These are phyloP conservation scores for Hippophae tibetana DNA, from an alignment of 306 rosid species.

Conservation along the genomic window DNA sequence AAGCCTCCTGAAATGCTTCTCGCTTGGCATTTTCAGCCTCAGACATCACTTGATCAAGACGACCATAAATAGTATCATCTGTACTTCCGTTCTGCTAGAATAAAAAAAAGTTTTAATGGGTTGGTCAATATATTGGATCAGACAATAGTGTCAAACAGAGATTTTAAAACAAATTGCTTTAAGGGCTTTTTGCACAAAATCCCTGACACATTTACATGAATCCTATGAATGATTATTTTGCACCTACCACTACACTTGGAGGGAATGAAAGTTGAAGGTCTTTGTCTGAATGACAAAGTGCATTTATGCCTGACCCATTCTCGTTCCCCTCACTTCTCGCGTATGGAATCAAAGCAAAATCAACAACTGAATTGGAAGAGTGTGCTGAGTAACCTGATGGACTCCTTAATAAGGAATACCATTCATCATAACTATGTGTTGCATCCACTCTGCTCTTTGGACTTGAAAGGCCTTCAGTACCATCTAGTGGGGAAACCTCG, in stretches of 20 bases:
- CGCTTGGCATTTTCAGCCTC: constrained; percentile 58
- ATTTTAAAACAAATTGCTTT: constrained; percentile 3
- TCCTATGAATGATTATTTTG: constrained; percentile 3
- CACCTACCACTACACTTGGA: constrained; percentile 48
- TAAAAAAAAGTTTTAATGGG: constrained; percentile 4
- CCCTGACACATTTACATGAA: background rate
- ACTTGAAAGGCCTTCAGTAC: constrained; percentile 15
- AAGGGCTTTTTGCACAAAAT: constrained; percentile 1
- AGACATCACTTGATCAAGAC: constrained; percentile 47
- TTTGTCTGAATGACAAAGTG: constrained; percentile 16
- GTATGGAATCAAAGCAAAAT: constrained; percentile 24
- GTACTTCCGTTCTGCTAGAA: constrained; percentile 53
- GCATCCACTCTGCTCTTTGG: constrained; percentile 15
- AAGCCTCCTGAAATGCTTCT: constrained; percentile 47
- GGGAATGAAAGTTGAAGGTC: constrained; percentile 41
- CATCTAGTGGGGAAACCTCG: constrained; percentile 25
- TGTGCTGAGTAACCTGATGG: constrained; percentile 26
- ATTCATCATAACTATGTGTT: constrained; percentile 15
- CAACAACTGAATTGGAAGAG: constrained; percentile 16
- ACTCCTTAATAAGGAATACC: constrained; percentile 22
- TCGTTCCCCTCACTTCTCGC: constrained; percentile 25
- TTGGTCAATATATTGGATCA: constrained; percentile 2
- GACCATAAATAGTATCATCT: constrained; percentile 46
- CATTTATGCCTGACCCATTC: constrained; percentile 22
- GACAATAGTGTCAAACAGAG: constrained; percentile 1